Conservation (phyloP, 495 filamentous ascomycete genomes). For the Zalerion maritima region DNA sequence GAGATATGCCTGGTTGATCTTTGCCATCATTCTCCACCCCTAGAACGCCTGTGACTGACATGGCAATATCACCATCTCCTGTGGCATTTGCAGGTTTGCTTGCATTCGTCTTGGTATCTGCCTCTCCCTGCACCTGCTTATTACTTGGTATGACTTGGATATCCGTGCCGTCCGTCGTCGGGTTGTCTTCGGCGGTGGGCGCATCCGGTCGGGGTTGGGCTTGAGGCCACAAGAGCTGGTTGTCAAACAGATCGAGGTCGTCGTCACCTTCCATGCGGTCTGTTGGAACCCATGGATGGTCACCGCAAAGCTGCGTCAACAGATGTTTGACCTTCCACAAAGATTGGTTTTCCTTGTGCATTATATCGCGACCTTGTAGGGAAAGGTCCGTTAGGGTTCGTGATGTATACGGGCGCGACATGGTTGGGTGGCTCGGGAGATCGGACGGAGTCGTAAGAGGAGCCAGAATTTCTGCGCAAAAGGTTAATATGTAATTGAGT, state of each 20-base stretch:
- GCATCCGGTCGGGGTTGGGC: constrained; percentile 15
- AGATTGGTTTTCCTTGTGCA: constrained; percentile 60
- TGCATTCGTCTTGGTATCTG: neutral
- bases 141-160: constrained; percentile 1
- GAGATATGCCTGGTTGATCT: too few relatives aligned
- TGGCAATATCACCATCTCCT: constrained; percentile 7
- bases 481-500: constrained; percentile 10
- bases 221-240: too few relatives aligned
- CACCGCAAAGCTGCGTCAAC: constrained; percentile 62
- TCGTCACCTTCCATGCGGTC: constrained; percentile 41
- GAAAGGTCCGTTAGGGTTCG: constrained; percentile 69
- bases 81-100: too few relatives aligned
- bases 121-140: neutral
- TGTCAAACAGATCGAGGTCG: constrained; percentile 36
- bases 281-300: constrained; percentile 65
- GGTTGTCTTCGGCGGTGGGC: constrained; percentile 5
- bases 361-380: constrained; percentile 46
- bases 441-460: constrained; percentile 79
- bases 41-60: too few relatives aligned
- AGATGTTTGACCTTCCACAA: constrained; percentile 68
- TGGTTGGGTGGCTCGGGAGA: constrained; percentile 66
- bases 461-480: constrained; percentile 56
- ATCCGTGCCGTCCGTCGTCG: constrained; percentile 1
- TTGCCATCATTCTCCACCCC: too few relatives aligned
- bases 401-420: constrained; percentile 70